Evolutionary conservation across 1,284 basidiomycete genomes (phyloP), one percentile per base, ranked within the genome.

Genomic region (Ustilago curta): DNA sequence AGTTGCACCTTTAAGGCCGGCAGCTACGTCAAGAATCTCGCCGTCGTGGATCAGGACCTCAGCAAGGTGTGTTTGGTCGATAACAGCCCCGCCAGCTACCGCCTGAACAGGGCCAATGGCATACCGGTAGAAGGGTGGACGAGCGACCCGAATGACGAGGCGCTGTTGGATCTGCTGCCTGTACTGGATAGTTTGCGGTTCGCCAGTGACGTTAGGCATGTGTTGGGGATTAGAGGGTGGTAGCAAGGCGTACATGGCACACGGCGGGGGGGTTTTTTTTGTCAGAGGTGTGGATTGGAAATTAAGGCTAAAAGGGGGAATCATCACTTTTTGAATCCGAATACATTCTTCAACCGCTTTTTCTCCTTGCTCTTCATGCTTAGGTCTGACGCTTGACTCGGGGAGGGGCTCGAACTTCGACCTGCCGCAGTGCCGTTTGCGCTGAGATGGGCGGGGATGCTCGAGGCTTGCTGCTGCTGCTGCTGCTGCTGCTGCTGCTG

Each of bases 81-180:
- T 86, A 99, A 99, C 85, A 96, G 94, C 44, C 97, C 97, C 3
- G 88, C 95, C 49, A 93, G 93, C 83, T 99, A 99, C 86, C 91
- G 88, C 65, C 90, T 93, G 78, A 95, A 98, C 84, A 94, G 90
- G 92, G 95, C 93, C 49, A 99, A 99, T 85, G 96, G 95, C 49
- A 94, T 99, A 78, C 97, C 96, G 35, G 94, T 99, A 84, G 96
- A 99, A 87, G 96, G 96, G 47, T 99, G 96, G 96, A 97, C 95
- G 19, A 92, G 95, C 71, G 97, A 99, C 86, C 95, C 95, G 23
- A 91, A 91, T 69, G 96, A 99, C 87, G 94, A 98, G 87, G 96
- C 95, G 11, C 88, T 99, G 50, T 90, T 99, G 54, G 95, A 99
- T 86, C 89, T 97, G 60, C 88, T 99, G 21, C 96, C 96, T 21